phyloP scores from a whole-genome alignment of 768 basidiomycete species.

The Pleurotus djamor region DNA sequence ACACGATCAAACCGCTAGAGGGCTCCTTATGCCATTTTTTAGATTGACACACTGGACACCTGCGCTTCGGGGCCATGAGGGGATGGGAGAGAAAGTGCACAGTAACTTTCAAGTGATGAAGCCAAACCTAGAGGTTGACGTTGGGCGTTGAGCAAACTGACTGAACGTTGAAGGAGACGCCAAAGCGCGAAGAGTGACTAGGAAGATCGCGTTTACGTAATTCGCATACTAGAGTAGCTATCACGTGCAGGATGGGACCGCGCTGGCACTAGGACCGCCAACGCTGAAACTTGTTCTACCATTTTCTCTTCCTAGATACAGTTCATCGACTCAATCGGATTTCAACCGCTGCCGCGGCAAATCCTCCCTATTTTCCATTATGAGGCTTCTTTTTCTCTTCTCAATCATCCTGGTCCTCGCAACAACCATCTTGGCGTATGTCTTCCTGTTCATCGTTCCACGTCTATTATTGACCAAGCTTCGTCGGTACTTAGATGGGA shows the following conservation, averaged over 20 bases:
- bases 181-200: too few species aligned
- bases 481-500: constrained; percentile 54
- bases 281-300: too few species aligned
- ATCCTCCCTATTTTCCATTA: constrained; percentile 18
- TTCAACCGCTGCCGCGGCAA: neutral
- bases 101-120: neutral
- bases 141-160: neutral
- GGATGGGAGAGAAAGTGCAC: neutral
- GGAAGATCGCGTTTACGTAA: neutral
- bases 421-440: constrained; percentile 59
- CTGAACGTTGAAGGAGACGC: too few species aligned
- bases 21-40: constrained; percentile 87
- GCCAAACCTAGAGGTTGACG: too few species aligned
- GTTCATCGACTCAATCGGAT: neutral
- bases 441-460: constrained; percentile 15
- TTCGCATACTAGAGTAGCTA: neutral
- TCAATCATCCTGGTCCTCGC: constrained; percentile 47
- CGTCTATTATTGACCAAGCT: constrained; percentile 7
- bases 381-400: constrained; percentile 50
- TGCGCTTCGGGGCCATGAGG: constrained; percentile 57
- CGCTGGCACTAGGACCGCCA: neutral
- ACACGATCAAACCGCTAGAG: constrained; percentile 76
- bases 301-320: neutral
- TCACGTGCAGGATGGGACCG: neutral
- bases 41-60: constrained; percentile 80